These are phyloP conservation scores for Martensiomyces pterosporus DNA, from an alignment of 192 early-diverging fungal genomes.

Conservation along the genomic window DNA sequence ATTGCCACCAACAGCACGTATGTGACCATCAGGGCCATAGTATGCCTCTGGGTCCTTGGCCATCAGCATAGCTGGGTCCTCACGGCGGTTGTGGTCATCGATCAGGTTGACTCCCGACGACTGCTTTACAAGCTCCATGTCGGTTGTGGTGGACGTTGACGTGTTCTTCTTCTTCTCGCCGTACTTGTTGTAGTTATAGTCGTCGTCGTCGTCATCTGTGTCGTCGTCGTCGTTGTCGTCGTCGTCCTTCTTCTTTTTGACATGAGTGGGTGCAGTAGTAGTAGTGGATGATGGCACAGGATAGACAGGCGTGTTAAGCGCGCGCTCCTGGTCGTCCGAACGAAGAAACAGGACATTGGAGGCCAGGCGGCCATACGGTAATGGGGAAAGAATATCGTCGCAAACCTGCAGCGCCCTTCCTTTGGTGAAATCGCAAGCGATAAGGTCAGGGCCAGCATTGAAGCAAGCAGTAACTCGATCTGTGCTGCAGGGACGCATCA, in stretches of 20 bases:
- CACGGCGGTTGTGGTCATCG: conserved; percentile 47
- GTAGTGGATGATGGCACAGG: conserved; percentile 17
- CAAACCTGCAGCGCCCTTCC: conserved; percentile 45
- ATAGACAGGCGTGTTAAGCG: conserved; percentile 44
- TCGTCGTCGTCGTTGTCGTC: conserved; percentile 34
- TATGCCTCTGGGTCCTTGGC: conserved; percentile 43
- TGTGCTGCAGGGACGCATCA: conserved; percentile 47
- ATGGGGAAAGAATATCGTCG: conserved; percentile 37
- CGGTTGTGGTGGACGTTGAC: conserved; percentile 22
- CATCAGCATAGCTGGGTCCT: conserved; percentile 49
- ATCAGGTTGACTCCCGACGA: conserved; percentile 46
- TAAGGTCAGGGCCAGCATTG: conserved; percentile 33
- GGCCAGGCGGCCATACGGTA: conserved; percentile 41
- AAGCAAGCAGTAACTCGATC: conserved; percentile 43
- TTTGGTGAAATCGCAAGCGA: conserved; percentile 48
- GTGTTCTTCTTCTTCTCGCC: conserved; percentile 51
- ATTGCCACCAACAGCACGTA: conserved; percentile 40
- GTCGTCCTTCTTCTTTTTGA: conserved; percentile 41
- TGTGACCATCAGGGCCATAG: conserved; percentile 41
- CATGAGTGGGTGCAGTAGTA: conserved; percentile 11
- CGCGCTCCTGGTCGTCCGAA: conserved; percentile 42
- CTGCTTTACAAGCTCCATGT: conserved; percentile 48
- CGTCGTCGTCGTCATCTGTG: conserved; percentile 33
- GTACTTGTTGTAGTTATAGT: conserved; percentile 47
- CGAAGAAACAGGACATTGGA: conserved; percentile 46